Evolutionary conservation across 2,329 filamentous ascomycete genomes (phyloP).

Genomic region (Teratosphaeria viscida): DNA sequence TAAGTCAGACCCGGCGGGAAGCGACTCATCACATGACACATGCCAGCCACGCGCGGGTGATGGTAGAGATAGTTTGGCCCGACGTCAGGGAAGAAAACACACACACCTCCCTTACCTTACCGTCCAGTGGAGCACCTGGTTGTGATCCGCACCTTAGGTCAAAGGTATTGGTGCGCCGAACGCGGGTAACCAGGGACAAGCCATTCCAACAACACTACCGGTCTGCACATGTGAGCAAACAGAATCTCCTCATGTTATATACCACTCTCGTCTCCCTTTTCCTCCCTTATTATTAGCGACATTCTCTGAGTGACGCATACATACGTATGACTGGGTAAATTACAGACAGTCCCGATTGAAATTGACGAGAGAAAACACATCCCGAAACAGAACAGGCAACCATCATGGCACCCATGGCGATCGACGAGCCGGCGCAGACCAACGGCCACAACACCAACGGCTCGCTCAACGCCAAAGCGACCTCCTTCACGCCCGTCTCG

Average conservation of each 20-base stretch:
- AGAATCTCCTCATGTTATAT: not conserved
- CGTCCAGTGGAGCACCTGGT: not conserved
- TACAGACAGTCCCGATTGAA: not conserved
- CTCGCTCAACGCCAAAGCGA: constrained; percentile 31
- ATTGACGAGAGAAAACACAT: not conserved
- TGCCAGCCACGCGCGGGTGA: not conserved
- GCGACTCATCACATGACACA: not conserved
- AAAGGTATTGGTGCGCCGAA: not conserved
- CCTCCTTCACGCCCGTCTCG: constrained; percentile 29
- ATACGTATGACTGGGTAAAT: not conserved
- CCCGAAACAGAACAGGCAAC: not conserved
- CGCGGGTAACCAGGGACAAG: not conserved
- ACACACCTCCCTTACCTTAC: not conserved
- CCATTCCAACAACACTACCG: not conserved
- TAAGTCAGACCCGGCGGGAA: not conserved
- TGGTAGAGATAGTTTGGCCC: not conserved
- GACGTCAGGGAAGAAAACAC: not conserved
- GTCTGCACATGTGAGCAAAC: not conserved
- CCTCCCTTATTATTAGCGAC: not conserved
- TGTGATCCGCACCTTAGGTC: not conserved
- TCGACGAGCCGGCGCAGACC: constrained; percentile 14
- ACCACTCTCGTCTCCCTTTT: not conserved
- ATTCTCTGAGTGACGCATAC: not conserved
- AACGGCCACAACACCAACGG: constrained; percentile 13
- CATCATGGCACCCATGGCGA: constrained; percentile 28